These are phyloP conservation scores for Naegleria gruberi DNA, from an alignment of 208 protist species.

Conservation along the genomic window DNA sequence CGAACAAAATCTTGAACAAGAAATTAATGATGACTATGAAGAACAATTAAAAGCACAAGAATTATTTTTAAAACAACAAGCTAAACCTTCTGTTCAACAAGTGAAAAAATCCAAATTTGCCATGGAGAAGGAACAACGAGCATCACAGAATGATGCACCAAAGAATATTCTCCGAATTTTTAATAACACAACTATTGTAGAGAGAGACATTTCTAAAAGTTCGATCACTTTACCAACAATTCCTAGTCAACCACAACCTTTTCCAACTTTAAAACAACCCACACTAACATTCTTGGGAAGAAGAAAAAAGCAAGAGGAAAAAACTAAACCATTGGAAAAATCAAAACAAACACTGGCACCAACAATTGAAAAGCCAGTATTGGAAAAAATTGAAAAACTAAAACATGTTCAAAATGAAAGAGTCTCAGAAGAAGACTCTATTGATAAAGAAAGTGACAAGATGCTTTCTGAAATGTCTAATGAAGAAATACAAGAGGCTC, in stretches of 20 bases:
- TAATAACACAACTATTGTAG: not conserved
- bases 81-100: not conserved
- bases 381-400: no score
- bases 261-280: not conserved
- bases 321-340: not conserved
- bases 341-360: not conserved
- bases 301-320: not conserved
- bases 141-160: not conserved
- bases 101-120: not conserved
- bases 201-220: not conserved
- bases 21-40: not conserved
- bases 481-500: not conserved
- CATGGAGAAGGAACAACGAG: not conserved
- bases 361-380: not conserved
- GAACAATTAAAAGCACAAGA: not conserved
- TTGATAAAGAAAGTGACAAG: not conserved
- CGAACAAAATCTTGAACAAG: not conserved
- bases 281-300: not conserved
- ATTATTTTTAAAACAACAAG: not conserved
- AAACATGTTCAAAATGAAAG: not conserved
- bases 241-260: not conserved
- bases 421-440: not conserved
- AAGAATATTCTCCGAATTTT: not conserved
- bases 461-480: not conserved
- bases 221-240: not conserved